Evolutionary conservation across 805 yeast species (phyloP).

Genomic region (Saccharomyces eubayanus): DNA sequence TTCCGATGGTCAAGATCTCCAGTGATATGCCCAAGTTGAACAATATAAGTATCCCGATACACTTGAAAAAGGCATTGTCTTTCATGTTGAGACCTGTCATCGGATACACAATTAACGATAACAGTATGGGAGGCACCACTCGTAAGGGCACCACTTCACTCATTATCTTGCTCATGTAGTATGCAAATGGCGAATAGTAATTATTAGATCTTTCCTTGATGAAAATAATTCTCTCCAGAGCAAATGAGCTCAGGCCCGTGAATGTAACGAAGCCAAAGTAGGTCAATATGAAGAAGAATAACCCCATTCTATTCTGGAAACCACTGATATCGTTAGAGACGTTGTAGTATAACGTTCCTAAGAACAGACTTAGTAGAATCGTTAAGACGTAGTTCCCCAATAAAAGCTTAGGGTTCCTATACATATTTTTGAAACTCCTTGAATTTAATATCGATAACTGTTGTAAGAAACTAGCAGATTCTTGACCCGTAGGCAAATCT

Average conservation of each 20-base stretch:
- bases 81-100: conserved; percentile 79
- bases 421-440: conserved; percentile 84
- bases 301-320: conserved; percentile 88
- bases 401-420: conserved; percentile 85
- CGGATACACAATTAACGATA: conserved; percentile 79
- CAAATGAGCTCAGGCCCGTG: conserved; percentile 84
- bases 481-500: conserved; percentile 9
- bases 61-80: conserved; percentile 62
- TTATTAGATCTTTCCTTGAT: conserved; percentile 91
- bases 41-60: conserved; percentile 59
- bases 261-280: conserved; percentile 90
- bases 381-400: conserved; percentile 78
- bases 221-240: conserved; percentile 80
- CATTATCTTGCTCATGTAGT: conserved; percentile 73
- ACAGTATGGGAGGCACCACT: conserved; percentile 81
- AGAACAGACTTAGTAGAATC: conserved; percentile 65
- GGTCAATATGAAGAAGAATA: conserved; percentile 84
- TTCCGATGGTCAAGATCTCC: conserved; percentile 81
- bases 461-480: conserved; percentile 45
- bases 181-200: conserved; percentile 81
- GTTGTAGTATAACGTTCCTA: conserved; percentile 79
- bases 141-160: conserved; percentile 92
- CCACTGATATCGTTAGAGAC: conserved; percentile 87
- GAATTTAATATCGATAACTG: conserved; percentile 73
- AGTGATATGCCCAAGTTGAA: conserved; percentile 84